Base-by-base conservation (phyloP, 169 alveolate species). In the Hammondia hammondi region DNA sequence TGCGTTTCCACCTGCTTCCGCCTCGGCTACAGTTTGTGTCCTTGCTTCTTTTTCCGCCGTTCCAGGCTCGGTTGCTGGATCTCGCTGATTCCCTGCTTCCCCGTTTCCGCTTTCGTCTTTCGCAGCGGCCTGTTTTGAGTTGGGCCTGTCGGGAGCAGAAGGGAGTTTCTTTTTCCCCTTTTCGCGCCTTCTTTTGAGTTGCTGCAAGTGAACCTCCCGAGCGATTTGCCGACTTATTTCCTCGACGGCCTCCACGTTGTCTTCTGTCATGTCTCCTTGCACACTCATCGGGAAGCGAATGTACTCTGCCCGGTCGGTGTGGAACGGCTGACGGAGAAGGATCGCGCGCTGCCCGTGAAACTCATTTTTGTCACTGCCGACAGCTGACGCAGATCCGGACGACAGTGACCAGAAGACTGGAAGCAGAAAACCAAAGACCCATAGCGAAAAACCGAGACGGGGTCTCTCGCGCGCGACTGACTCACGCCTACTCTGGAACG, bases 271-370 rank as follows among this genome's bases (percentile, higher is more conserved):
- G 7, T 82, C 90, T 12, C 71, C 70, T 29, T 81, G 67, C 88
- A 82, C 90, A 24, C 90, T 37, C 57, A 82, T 39, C 0, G 90
- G 90, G 27, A 82, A n/a, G 0, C 70, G 57, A 19, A 82, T 29
- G 39, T 29, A 6, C 29, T 82, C 90, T n/a, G 90, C 37, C 57
- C 35, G 24, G n/a, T 48, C 90, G 17, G 90, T 1, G 37, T 43
- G 29, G 37, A 21, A 82, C 10, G 90, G 90, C 70, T 45, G 90
- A 82, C 90, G 90, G 24, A 82, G 70, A 14, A 82, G 70, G 19
- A 82, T 6, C 29, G 90, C n/a, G 35, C 24, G 77, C 35, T 67
- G 77, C 24, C 77, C 77, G 10, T 21, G 27, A 67, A 4, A 29
- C 32, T 67, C 77, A 52, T 7, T 14, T 39, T 39, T 39, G 43